phyloP scores from a whole-genome alignment of 2,329 filamentous ascomycete genomes.

The Onygena corvina region DNA sequence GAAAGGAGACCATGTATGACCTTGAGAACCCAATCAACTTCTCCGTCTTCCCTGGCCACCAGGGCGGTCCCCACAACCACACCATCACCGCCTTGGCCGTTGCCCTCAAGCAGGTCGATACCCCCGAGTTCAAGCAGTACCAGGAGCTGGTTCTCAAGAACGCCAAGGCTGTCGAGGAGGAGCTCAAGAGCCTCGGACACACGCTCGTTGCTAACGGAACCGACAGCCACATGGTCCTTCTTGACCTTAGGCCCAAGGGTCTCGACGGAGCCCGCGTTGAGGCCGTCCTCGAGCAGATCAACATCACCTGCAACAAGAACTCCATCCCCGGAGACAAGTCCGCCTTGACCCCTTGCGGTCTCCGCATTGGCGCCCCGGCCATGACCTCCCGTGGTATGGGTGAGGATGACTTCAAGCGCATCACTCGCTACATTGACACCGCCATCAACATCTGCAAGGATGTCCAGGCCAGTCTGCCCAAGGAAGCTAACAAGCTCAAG shows the following conservation, averaged over 20 bases:
- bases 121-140: slow-evolving; percentile 81
- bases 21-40: slow-evolving; percentile 88
- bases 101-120: slow-evolving; percentile 84
- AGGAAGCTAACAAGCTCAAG: slow-evolving; percentile 98
- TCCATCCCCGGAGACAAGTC: slow-evolving; percentile 95
- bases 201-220: slow-evolving; percentile 87
- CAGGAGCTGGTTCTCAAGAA: slow-evolving; percentile 84
- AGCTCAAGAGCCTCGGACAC: slow-evolving; percentile 60
- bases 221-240: slow-evolving; percentile 89
- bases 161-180: slow-evolving; percentile 71
- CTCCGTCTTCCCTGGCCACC: slow-evolving; percentile 95
- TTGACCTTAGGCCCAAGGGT: slow-evolving; percentile 77
- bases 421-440: slow-evolving; percentile 78
- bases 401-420: slow-evolving; percentile 79
- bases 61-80: slow-evolving; percentile 97
- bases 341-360: slow-evolving; percentile 82
- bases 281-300: slow-evolving; percentile 91
- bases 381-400: slow-evolving; percentile 96
- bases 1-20: slow-evolving; percentile 75
- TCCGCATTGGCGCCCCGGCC: slow-evolving; percentile 91
- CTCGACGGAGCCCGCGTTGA: slow-evolving; percentile 90
- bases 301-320: slow-evolving; percentile 99
- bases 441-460: slow-evolving; percentile 83
- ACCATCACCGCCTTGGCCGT: slow-evolving; percentile 94
- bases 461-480: slow-evolving; percentile 71